These are phyloP conservation scores for Huntiella decipiens DNA, from an alignment of 2,329 filamentous ascomycete genomes.

Conservation along the genomic window DNA sequence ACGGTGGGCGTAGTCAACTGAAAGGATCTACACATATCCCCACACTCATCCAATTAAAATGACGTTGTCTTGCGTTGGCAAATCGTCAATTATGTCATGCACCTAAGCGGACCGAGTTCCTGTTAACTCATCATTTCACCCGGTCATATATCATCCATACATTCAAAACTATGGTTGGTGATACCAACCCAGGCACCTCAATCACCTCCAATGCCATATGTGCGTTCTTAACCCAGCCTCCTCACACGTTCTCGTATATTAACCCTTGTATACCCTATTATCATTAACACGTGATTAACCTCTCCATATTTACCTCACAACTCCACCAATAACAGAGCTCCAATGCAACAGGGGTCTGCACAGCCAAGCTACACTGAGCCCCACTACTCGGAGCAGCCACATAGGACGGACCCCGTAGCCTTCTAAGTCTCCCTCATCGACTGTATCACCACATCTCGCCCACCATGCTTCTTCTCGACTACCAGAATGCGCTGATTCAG, in stretches of 20 bases:
- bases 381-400: conserved; percentile 9
- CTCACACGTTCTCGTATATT: no score
- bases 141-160: no score
- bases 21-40: no score
- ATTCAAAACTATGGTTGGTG: not conserved
- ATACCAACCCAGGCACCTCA: not conserved
- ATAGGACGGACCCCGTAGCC: conserved; percentile 6
- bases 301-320: not conserved
- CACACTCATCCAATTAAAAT: no score
- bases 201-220: not conserved
- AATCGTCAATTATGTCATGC: no score
- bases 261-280: no score
- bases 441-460: not conserved
- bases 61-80: no score
- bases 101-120: no score
- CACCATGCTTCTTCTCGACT: conserved; percentile 85
- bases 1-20: no score
- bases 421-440: conserved; percentile 1
- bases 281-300: no score
- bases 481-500: conserved; percentile 96
- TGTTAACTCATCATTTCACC: no score
- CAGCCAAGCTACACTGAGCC: conserved; percentile 9
- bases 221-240: conserved; percentile 2
- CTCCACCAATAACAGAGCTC: conserved; percentile 9
- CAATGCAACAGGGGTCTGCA: not conserved